A percentile compares a stretch with the other conserved stretches of the same genome.
These are phyloP conservation scores for Suhomyces atakaporum DNA, from an alignment of 1,139 yeast species.

Conservation along the genomic window DNA sequence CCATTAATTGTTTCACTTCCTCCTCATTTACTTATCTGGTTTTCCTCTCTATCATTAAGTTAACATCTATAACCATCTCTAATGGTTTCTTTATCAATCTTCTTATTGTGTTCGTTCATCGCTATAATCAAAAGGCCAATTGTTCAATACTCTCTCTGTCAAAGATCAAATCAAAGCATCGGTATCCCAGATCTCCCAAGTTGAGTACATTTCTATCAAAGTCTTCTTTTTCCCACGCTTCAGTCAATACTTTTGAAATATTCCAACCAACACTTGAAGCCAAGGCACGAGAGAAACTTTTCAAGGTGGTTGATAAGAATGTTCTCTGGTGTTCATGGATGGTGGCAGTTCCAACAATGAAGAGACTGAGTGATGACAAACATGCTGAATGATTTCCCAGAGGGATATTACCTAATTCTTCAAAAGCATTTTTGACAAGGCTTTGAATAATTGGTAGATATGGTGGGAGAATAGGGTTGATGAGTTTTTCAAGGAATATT, in stretches of 20 bases:
- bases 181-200: conserved; percentile 17
- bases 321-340: conserved; percentile 21
- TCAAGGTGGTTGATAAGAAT: conserved; percentile 22
- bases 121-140: conserved; percentile 14
- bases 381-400: conserved; percentile 20
- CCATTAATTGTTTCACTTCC: no score
- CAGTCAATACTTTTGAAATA: conserved; percentile 10
- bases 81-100: no score
- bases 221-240: conserved; percentile 17
- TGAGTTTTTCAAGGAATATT: conserved; percentile 22
- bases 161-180: conserved; percentile 18
- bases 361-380: conserved; percentile 23
- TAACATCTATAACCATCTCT: no score
- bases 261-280: conserved; percentile 16
- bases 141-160: conserved; percentile 17
- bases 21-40: no score
- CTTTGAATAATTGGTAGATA: conserved; percentile 25
- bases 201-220: conserved; percentile 9
- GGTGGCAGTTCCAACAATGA: conserved; percentile 31
- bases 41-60: no score
- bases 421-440: conserved; percentile 23
- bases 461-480: conserved; percentile 23
- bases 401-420: conserved; percentile 20
- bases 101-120: no score
- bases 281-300: conserved; percentile 8